Evolutionary conservation across 768 basidiomycete species (phyloP).

Genomic region (Hemileccinum impolitum): DNA sequence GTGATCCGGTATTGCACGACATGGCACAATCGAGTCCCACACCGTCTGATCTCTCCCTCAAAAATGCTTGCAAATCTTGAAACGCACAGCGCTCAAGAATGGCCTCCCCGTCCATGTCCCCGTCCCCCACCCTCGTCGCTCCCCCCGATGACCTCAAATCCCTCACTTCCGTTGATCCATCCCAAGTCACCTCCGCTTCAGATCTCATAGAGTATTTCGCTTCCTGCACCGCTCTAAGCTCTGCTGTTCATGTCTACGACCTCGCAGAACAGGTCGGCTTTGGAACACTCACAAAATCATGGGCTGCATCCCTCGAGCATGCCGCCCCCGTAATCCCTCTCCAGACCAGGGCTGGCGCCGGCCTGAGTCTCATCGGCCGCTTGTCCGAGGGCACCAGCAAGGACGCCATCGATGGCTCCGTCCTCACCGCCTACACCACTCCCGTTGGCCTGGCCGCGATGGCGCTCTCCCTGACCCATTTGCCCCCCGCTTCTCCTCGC

Average conservation of each 20-base stretch:
- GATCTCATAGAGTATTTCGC: constrained; percentile 66
- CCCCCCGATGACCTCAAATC: constrained; percentile 31
- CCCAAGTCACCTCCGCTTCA: constrained; percentile 44
- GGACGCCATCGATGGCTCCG: constrained; percentile 54
- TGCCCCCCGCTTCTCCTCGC: constrained; percentile 58
- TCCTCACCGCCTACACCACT: constrained; percentile 79
- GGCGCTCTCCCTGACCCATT: constrained; percentile 70
- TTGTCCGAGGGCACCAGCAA: constrained; percentile 76
- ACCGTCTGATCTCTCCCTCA: neutral
- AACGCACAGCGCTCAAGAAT: constrained; percentile 7
- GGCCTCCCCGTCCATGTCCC: constrained; percentile 24
- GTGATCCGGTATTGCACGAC: constrained; percentile 30
- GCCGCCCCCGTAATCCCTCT: constrained; percentile 60
- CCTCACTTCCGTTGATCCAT: neutral
- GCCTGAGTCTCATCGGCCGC: constrained; percentile 72
- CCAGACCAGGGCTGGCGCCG: constrained; percentile 85
- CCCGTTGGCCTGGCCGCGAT: constrained; percentile 81
- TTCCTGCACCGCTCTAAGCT: constrained; percentile 52
- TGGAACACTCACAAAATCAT: constrained; percentile 66
- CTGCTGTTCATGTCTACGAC: constrained; percentile 77
- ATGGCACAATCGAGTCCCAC: constrained; percentile 32
- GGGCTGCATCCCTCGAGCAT: constrained; percentile 42
- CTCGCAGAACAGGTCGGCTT: constrained; percentile 83
- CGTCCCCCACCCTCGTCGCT: constrained; percentile 35
- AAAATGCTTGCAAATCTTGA: neutral